Percentiles rank a stretch among this genome's conserved stretches.
phyloP scores from a whole-genome alignment of 2,329 filamentous ascomycete species.

The Cadophora gregata region DNA sequence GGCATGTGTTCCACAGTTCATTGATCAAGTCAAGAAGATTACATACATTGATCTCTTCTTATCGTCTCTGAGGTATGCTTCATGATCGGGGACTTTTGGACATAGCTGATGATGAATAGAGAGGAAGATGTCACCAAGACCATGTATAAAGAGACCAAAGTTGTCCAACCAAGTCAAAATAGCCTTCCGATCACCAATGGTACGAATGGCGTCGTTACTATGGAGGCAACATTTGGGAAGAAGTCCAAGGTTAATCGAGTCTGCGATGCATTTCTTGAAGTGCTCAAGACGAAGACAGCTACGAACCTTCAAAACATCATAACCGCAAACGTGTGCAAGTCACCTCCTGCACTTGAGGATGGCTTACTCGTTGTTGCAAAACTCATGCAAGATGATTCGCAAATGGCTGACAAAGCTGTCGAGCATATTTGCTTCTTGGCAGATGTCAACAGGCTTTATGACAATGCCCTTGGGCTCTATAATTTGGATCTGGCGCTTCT shows the following conservation, averaged over 20 bases:
- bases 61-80: constrained; percentile 75
- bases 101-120: constrained; percentile 47
- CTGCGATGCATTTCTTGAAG: constrained; percentile 81
- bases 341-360: constrained; percentile 85
- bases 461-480: constrained; percentile 88
- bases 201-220: constrained; percentile 27
- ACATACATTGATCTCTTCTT: constrained; percentile 90
- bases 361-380: constrained; percentile 80
- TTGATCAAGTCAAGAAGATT: constrained; percentile 82
- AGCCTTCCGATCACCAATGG: constrained; percentile 37
- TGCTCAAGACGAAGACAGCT: constrained; percentile 65
- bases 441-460: constrained; percentile 90
- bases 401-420: constrained; percentile 84
- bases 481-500: constrained; percentile 88
- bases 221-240: constrained; percentile 31
- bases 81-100: not conserved
- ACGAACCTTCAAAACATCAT: constrained; percentile 87
- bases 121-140: constrained; percentile 93
- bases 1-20: constrained; percentile 73
- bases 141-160: constrained; percentile 88
- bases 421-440: constrained; percentile 98
- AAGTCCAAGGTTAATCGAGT: constrained; percentile 81
- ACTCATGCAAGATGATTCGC: constrained; percentile 69
- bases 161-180: constrained; percentile 44
- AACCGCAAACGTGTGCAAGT: constrained; percentile 93